Evolutionary conservation across 75 land plant genomes (phyloP).

Genomic region (Pseudotsuga menziesii): DNA sequence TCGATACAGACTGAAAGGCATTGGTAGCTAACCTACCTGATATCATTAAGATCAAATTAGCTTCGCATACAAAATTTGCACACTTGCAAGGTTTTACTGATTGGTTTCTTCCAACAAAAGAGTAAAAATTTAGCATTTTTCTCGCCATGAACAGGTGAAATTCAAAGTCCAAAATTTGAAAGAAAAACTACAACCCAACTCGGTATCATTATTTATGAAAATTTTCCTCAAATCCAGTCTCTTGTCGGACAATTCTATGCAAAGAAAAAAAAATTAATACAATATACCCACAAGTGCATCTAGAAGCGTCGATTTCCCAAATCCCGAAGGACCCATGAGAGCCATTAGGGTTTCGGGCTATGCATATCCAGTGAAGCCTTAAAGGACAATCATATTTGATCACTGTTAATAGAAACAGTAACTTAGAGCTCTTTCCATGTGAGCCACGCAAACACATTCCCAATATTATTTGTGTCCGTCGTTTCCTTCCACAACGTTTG

Average conservation of each 20-base stretch:
- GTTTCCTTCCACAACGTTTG: no score
- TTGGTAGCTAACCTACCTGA: slow-evolving; percentile 67
- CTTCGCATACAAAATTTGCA: no score
- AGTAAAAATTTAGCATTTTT: no score
- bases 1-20: slow-evolving; percentile 61
- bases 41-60: no score
- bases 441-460: slow-evolving; percentile 78
- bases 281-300: slow-evolving; percentile 44
- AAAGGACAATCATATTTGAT: slow-evolving; percentile 55
- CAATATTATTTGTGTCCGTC: slow-evolving; percentile 42
- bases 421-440: slow-evolving; percentile 90
- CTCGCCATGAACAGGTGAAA: no score
- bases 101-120: no score
- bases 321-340: slow-evolving; percentile 87
- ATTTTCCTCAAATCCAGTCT: background rate
- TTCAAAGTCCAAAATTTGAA: background rate
- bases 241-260: background rate
- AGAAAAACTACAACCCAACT: background rate
- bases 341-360: slow-evolving; percentile 69
- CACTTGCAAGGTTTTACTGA: no score
- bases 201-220: background rate
- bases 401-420: slow-evolving; percentile 41
- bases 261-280: background rate
- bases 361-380: slow-evolving; percentile 64
- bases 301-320: slow-evolving; percentile 74